Evolutionary conservation across 163 green algal species (phyloP).

Genomic region (Scenedesmus sp.): DNA sequence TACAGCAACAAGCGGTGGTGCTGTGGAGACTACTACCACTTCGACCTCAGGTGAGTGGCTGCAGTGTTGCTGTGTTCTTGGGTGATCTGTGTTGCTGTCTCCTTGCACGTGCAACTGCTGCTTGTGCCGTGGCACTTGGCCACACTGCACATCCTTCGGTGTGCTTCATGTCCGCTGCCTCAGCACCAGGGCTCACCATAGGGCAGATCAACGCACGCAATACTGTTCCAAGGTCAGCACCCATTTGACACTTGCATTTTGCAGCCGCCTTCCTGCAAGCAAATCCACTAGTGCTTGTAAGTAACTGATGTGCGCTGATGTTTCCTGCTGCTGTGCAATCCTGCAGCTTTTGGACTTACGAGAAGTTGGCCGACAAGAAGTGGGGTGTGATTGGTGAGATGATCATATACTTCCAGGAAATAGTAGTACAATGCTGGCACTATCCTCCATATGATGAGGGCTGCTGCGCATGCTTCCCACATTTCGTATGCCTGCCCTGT

Average conservation of each 20-base stretch:
- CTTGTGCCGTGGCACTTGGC: background rate
- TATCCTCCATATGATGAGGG: too few relatives aligned
- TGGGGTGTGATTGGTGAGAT: conserved; percentile 43
- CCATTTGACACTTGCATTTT: background rate
- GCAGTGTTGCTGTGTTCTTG: background rate
- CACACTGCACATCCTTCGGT: too few relatives aligned
- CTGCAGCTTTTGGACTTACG: background rate
- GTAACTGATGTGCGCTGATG: background rate
- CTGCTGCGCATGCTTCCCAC: too few relatives aligned
- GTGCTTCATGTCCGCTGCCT: too few relatives aligned
- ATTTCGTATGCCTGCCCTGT: too few relatives aligned
- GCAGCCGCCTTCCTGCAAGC: background rate
- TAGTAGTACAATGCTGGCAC: too few relatives aligned
- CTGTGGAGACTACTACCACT: conserved; percentile 51
- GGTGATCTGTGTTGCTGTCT: background rate
- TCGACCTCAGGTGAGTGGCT: conserved; percentile 30
- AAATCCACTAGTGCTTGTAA: background rate
- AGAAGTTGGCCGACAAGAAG: conserved; percentile 39
- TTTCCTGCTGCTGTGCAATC: background rate
- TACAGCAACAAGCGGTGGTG: conserved; percentile 53
- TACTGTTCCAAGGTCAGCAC: background rate
- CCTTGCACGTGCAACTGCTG: background rate
- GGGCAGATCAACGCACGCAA: background rate
- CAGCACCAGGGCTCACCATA: background rate
- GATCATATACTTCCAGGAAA: background rate